These are phyloP conservation scores for Schoenoplectus triqueter DNA, from an alignment of 202 grass and related monocot genomes.

Conservation along the genomic window DNA sequence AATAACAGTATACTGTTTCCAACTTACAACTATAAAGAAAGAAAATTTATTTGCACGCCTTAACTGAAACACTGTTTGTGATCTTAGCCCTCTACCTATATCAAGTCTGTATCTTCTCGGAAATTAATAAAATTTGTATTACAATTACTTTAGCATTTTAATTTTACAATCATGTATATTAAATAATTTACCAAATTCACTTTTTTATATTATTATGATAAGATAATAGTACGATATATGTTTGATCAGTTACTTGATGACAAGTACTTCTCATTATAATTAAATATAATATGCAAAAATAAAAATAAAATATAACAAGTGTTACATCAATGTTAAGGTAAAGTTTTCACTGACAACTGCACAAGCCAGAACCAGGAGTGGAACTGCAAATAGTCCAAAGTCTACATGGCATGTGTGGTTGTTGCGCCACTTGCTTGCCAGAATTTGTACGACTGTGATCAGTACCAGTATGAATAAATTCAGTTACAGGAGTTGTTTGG, in stretches of 20 bases:
- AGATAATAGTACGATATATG: too few relatives aligned
- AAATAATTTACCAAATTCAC: not conserved
- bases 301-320: not conserved
- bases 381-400: constrained; percentile 23
- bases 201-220: not conserved
- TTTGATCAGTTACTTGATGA: not conserved
- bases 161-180: not conserved
- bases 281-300: not conserved
- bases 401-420: constrained; percentile 24
- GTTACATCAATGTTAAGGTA: constrained; percentile 33
- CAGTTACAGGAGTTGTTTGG: not conserved
- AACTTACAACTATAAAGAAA: not conserved
- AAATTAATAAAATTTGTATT: not conserved
- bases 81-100: too few relatives aligned
- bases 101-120: not conserved
- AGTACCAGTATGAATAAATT: constrained; percentile 24
- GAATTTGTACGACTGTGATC: constrained; percentile 26
- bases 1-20: not conserved
- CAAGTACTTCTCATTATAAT: not conserved
- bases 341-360: constrained; percentile 28
- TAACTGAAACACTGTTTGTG: constrained; percentile 37
- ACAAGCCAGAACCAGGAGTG: constrained; percentile 22
- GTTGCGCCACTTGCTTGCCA: constrained; percentile 25
- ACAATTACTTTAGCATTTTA: not conserved
- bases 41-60: constrained; percentile 8